Percentiles rank a stretch among this genome's conserved stretches.
Evolutionary conservation across 2,329 filamentous ascomycete genomes (phyloP).

Genomic region (Chaetomiaceae sp.): DNA sequence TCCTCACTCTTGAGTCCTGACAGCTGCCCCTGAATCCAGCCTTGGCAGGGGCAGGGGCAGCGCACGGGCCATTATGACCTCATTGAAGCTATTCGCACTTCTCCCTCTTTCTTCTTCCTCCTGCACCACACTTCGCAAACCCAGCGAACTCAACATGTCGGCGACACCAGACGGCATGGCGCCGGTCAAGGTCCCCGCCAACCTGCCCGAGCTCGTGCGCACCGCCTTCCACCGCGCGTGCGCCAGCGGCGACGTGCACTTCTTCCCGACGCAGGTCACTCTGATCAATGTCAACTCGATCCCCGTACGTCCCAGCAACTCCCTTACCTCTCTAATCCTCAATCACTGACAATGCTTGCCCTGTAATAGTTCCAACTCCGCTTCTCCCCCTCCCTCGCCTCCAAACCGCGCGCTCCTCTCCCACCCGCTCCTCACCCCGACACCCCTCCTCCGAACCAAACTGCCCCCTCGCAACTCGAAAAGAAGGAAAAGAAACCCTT

Average conservation of each 20-base stretch:
- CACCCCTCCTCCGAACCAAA: slow-evolving; percentile 1
- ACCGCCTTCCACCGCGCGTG: slow-evolving; percentile 46
- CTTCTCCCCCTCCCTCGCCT: slow-evolving; percentile 63
- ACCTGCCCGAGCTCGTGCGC: slow-evolving; percentile 50
- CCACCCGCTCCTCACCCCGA: slow-evolving; percentile 14
- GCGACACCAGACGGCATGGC: slow-evolving; percentile 31
- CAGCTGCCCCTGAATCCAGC: too few relatives aligned
- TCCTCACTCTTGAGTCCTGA: neutral
- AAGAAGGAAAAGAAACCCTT: slow-evolving; percentile 13
- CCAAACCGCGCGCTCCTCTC: slow-evolving; percentile 54
- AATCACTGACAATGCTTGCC: neutral
- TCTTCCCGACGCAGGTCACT: slow-evolving; percentile 51
- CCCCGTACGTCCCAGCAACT: slow-evolving; percentile 35
- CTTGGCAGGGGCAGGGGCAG: slow-evolving; percentile 6
- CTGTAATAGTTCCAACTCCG: slow-evolving; percentile 62
- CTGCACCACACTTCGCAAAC: slow-evolving; percentile 1
- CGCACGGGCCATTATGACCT: slow-evolving; percentile 28
- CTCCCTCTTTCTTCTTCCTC: slow-evolving; percentile 4
- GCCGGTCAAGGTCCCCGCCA: slow-evolving; percentile 39
- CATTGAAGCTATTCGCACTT: slow-evolving; percentile 28
- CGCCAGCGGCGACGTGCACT: slow-evolving; percentile 46
- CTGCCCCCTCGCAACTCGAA: too few relatives aligned
- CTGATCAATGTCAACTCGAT: slow-evolving; percentile 42
- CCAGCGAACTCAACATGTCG: slow-evolving; percentile 18
- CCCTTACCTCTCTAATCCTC: neutral